Conservation (phyloP, 116 monocot genomes). For the Papilionanthe hybrid region DNA sequence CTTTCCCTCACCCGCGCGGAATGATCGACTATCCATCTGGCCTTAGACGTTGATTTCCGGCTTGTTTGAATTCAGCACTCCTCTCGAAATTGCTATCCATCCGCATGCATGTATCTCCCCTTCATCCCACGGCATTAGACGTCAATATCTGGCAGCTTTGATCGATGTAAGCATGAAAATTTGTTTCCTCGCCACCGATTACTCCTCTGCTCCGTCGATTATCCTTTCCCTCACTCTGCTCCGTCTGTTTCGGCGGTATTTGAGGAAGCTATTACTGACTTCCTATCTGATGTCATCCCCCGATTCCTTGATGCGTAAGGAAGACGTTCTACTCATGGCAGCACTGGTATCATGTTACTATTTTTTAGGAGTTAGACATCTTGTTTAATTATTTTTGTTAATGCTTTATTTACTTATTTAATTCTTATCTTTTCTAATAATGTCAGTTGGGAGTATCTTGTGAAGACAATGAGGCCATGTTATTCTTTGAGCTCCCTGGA, state of each 20-base stretch:
- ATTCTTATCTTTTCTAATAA: constrained; percentile 23
- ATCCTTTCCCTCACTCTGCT: constrained; percentile 14
- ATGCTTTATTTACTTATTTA: background rate
- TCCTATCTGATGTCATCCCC: constrained; percentile 42
- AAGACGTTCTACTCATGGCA: background rate
- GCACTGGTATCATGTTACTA: constrained; percentile 14
- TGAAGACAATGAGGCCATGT: constrained; percentile 12
- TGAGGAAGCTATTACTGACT: constrained; percentile 29
- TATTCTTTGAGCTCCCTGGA: constrained; percentile 26
- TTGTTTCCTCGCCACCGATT: constrained; percentile 49
- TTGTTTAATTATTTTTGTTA: background rate
- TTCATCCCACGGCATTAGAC: too few relatives aligned
- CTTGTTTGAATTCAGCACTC: too few relatives aligned
- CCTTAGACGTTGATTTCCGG: too few relatives aligned
- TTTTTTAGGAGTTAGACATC: background rate
- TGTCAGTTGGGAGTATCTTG: constrained; percentile 11
- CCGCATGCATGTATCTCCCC: background rate
- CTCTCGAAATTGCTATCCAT: too few relatives aligned
- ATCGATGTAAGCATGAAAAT: constrained; percentile 30
- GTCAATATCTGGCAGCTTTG: background rate
- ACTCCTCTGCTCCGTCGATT: constrained; percentile 29
- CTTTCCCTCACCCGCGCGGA: too few relatives aligned
- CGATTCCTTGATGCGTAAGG: constrained; percentile 10
- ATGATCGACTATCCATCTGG: too few relatives aligned
- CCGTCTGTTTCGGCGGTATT: constrained; percentile 27